phyloP scores from a whole-genome alignment of 345 rosid genomes.

The Dimocarpus longan region DNA sequence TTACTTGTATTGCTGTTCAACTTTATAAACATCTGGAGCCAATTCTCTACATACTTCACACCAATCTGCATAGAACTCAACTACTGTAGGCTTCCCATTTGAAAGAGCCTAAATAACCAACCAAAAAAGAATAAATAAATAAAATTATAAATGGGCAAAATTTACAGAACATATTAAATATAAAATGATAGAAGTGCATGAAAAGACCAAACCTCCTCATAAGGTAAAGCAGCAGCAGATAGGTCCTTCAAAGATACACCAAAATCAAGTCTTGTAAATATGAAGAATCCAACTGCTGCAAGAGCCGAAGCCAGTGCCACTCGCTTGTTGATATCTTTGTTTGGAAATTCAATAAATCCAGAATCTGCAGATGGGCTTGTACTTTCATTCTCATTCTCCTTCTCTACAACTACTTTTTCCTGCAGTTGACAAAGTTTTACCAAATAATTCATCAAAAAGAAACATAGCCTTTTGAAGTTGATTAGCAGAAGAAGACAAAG shows the following conservation, averaged over 20 bases:
- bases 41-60: constrained; percentile 94
- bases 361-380: constrained; percentile 34
- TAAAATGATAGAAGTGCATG: too few relatives aligned
- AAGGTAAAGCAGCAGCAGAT: constrained; percentile 48
- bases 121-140: background rate
- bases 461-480: background rate
- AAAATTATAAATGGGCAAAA: too few relatives aligned
- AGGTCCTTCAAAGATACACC: constrained; percentile 63
- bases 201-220: constrained; percentile 40
- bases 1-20: constrained; percentile 93
- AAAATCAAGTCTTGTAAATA: constrained; percentile 44
- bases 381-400: constrained; percentile 11
- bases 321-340: constrained; percentile 35
- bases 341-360: constrained; percentile 55
- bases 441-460: background rate
- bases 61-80: constrained; percentile 98
- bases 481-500: background rate
- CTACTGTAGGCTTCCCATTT: constrained; percentile 94
- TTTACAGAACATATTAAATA: background rate
- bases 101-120: constrained; percentile 63
- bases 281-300: constrained; percentile 47
- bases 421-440: constrained; percentile 28
- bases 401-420: constrained; percentile 51
- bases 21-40: constrained; percentile 92
- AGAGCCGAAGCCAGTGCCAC: constrained; percentile 41